Percentiles rank a stretch among this genome's conserved stretches.
Evolutionary conservation across 2,329 filamentous ascomycete species (phyloP).

Genomic region (Saccharata proteae): DNA sequence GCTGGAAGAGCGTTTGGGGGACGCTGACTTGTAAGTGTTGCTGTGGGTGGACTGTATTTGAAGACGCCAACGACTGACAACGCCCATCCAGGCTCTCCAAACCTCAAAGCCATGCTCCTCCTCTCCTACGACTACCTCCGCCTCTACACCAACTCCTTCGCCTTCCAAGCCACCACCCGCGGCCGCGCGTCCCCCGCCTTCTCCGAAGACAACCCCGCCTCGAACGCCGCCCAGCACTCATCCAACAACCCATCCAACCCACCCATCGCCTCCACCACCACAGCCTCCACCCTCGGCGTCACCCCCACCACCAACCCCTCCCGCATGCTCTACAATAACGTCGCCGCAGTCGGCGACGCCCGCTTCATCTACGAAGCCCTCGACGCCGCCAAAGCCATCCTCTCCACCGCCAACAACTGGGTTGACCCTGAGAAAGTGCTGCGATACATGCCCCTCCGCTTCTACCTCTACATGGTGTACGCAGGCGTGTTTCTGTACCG

Average conservation of each 20-base stretch:
- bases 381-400: slow-evolving; percentile 36
- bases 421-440: slow-evolving; percentile 35
- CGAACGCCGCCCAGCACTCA: too few relatives aligned
- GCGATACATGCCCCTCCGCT: slow-evolving; percentile 36
- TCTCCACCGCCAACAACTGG: slow-evolving; percentile 39
- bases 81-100: slow-evolving; percentile 40
- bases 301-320: too few relatives aligned
- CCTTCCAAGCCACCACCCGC: slow-evolving; percentile 56
- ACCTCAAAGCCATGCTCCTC: slow-evolving; percentile 54
- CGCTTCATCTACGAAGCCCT: slow-evolving; percentile 39
- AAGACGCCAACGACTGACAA: slow-evolving; percentile 7
- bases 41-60: neutral
- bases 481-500: slow-evolving; percentile 38
- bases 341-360: slow-evolving; percentile 36
- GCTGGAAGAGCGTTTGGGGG: slow-evolving; percentile 61
- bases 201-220: slow-evolving; percentile 10
- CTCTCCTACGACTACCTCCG: slow-evolving; percentile 62
- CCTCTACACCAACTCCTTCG: slow-evolving; percentile 64
- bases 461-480: slow-evolving; percentile 38
- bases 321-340: slow-evolving; percentile 37
- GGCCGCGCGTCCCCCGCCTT: slow-evolving; percentile 30
- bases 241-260: too few relatives aligned
- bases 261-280: too few relatives aligned
- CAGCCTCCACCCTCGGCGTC: too few relatives aligned
- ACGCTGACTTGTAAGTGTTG: slow-evolving; percentile 49